phyloP scores from a whole-genome alignment of 2,329 filamentous ascomycete genomes.

The Colletotrichum plurivorum region DNA sequence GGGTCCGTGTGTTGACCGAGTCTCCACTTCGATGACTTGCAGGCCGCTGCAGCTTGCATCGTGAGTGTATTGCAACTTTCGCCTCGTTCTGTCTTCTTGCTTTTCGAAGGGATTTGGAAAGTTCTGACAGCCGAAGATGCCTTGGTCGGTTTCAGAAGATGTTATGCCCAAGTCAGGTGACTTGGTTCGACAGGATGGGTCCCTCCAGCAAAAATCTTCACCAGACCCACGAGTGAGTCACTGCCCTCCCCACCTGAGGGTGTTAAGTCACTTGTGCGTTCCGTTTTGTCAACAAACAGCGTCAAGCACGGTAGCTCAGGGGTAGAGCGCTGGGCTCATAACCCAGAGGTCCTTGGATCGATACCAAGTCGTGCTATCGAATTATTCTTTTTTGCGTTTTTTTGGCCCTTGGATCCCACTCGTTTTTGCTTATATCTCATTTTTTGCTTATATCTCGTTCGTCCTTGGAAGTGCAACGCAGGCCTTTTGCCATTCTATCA shows the following conservation, averaged over 20 bases:
- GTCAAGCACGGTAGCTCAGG: constrained; percentile 28
- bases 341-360: constrained; percentile 35
- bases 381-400: not conserved
- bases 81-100: not conserved
- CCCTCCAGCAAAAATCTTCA: not conserved
- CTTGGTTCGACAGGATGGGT: not conserved
- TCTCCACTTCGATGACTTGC: not conserved
- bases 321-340: constrained; percentile 36
- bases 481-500: no score
- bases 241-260: not conserved
- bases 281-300: not conserved
- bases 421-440: no score
- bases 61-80: not conserved
- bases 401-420: no score
- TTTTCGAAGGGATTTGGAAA: not conserved
- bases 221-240: constrained; percentile 22
- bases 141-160: no score
- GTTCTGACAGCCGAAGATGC: not conserved
- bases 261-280: not conserved
- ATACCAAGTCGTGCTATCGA: constrained; percentile 29
- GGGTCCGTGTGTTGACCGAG: not conserved
- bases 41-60: not conserved
- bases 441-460: no score
- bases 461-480: no score
- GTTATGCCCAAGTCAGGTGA: no score